Evolutionary conservation across 2,329 filamentous ascomycete genomes (phyloP), one percentile per base, ranked within the genome.

Genomic region (Alternaria hordeiaustralica): DNA sequence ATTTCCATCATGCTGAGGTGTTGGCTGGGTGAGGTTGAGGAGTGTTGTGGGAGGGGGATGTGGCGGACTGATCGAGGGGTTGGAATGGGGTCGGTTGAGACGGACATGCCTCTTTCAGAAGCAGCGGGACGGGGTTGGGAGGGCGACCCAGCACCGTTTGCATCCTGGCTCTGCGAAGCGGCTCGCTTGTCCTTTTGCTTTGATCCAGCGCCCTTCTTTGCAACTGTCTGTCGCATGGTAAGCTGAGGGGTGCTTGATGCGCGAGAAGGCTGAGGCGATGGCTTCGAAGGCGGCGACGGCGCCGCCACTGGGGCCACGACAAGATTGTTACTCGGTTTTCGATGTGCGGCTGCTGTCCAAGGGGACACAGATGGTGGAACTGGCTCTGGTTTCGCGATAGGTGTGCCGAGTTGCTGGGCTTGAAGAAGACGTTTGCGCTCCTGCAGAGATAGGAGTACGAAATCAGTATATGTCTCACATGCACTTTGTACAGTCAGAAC

Each of bases 1-100:
- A 99, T 99, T 69, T 97, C 93, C 15, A 90, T 88, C 82, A 99
- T 90, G 33, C 91, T 94, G 12, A 94, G 82, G 4, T 92, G 91
- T 4, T 90, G 80, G 3, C 86, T 84, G 1, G 87, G 86, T 58
- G 92, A 91, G 1, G 87, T 83, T 58, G 88, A 89, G 20, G 86
- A 84, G 15, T 87, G 84, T 5, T 87, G 81, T 86, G 91, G 30
- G 82, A 88, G 68, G 20, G 74, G 79, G 58, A 76, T 80, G 70
- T 86, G 85, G 33, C 80, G 82, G 60, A 84, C 84, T 53, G 80
- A 85, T 62, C 79, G 85, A 66, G 72, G 82, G 56, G 70, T 76
- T 71, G 70, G 70, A 55, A 78, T 77, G 4, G 75, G 78, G 57
- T 78, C 70, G 36, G 76, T 69, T 46, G 78, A 74, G 47, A 76